These are phyloP conservation scores for Marasmius oreades DNA, from an alignment of 1,284 basidiomycete species.

Conservation along the genomic window DNA sequence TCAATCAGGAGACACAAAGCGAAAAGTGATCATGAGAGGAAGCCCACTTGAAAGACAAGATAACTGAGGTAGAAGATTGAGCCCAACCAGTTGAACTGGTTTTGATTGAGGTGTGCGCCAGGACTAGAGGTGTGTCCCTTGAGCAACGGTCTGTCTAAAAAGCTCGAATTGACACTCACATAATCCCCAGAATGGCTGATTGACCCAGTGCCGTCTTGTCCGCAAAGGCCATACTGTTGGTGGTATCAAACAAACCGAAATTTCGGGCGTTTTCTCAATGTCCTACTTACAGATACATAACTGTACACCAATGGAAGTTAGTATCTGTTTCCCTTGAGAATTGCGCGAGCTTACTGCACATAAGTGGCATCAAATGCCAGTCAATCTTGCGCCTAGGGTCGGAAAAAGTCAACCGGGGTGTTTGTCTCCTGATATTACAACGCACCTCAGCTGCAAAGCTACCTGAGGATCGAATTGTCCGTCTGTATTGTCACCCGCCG, in stretches of 20 bases:
- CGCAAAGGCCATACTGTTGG: slow-evolving; percentile 53
- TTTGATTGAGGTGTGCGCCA: slow-evolving; percentile 37
- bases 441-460: slow-evolving; percentile 37
- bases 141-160: slow-evolving; percentile 9
- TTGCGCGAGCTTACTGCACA: slow-evolving; percentile 59
- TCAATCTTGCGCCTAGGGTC: slow-evolving; percentile 64
- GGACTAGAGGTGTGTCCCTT: slow-evolving; percentile 20
- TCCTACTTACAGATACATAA: slow-evolving; percentile 50
- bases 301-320: slow-evolving; percentile 23
- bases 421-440: neutral
- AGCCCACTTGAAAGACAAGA: slow-evolving; percentile 38
- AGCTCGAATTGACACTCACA: slow-evolving; percentile 31
- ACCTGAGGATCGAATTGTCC: slow-evolving; percentile 36
- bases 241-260: slow-evolving; percentile 12
- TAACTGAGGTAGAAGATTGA: slow-evolving; percentile 77
- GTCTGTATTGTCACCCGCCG: slow-evolving; percentile 30
- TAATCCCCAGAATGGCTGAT: slow-evolving; percentile 66
- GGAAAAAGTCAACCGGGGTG: neutral
- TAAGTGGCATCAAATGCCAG: slow-evolving; percentile 68
- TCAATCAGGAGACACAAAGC: slow-evolving; percentile 19
- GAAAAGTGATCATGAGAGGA: slow-evolving; percentile 1
- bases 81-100: slow-evolving; percentile 52
- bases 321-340: neutral
- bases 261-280: slow-evolving; percentile 15
- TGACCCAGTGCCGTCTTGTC: slow-evolving; percentile 78